Evolutionary conservation across 768 basidiomycete species (phyloP), one percentile per base, ranked within the genome.

Genomic region (Hygrophorus pudorinus): DNA sequence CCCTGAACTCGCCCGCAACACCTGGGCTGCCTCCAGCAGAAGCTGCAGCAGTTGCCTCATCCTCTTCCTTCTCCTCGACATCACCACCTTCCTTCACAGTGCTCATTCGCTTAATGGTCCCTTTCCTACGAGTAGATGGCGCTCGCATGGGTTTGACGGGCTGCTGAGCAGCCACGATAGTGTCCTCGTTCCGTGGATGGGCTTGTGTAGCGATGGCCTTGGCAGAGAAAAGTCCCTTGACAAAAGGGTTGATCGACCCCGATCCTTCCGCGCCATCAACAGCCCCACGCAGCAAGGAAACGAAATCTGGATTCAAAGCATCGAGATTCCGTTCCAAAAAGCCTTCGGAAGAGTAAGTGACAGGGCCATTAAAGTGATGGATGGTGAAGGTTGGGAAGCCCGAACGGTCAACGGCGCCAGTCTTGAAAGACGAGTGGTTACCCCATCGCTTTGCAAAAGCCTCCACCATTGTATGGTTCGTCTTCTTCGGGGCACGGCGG

Each of bases 381-480:
- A 98, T 72, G 0, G 86, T 93, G 63, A 99, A 99, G 0, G 87
- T 82, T 0, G 85, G 81, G 58, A 71, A 82, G 4, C 92, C 89
- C 0, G 79, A 77, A 7, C 89, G 74, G 54, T 89, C 86, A 18
- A 77, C 65, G 0, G 70, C 65, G 9, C 88, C 86, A 0, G 83
- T 61, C 62, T 93, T 93, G 79, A 97, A 97, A 0, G 83, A 84
- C 0, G 85, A 75, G 56, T 98, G 93, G 53, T 89, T 94, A 5
- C 81, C 87, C 89, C 92, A 97, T 1, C 94, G 77, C 62, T 97
- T 98, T 38, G 76, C 70, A 57, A 97, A 90, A 0, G 93, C 89
- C 54, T 96, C 91, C 7, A 93, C 78, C 90, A 98, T 96, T 0
- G 85, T 88, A 43, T 83, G 76, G 54, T 94, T 90, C 2, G 83